Evolutionary conservation across 106 monocot genomes (phyloP).

Genomic region (Allium fistulosum): DNA sequence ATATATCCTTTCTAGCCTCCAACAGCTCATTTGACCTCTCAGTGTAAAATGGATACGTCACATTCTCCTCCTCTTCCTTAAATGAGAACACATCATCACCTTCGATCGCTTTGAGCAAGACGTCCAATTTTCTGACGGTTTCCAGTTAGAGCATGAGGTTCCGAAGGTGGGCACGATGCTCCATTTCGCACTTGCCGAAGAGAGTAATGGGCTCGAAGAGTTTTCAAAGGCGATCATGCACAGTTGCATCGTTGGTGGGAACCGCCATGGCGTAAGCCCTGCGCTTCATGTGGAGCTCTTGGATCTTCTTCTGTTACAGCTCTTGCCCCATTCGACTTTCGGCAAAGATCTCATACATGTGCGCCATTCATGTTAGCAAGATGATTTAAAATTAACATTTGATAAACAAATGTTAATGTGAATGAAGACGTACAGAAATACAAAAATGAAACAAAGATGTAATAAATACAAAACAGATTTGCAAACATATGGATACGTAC

Average conservation of each 20-base stretch:
- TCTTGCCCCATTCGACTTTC: no score
- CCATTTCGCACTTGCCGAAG: conserved; percentile 98
- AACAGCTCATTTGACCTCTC: conserved; percentile 64
- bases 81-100: conserved; percentile 9
- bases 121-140: conserved; percentile 66
- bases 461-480: no score
- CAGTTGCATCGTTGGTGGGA: conserved; percentile 88
- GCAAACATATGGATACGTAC: no score
- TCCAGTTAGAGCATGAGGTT: conserved; percentile 74
- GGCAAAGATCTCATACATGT: no score
- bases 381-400: no score
- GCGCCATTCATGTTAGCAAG: no score
- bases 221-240: conserved; percentile 77
- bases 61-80: conserved; percentile 34
- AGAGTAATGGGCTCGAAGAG: conserved; percentile 90
- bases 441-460: no score
- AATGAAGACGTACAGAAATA: no score
- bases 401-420: no score
- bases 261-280: conserved; percentile 91
- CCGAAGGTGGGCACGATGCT: conserved; percentile 84
- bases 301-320: conserved; percentile 26
- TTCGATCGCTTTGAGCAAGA: conserved; percentile 53
- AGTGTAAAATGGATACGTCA: conserved; percentile 78
- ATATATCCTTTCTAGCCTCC: conserved; percentile 52
- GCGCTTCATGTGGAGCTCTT: conserved; percentile 80